Evolutionary conservation across 2,329 filamentous ascomycete genomes (phyloP).

Genomic region (Chaetomium sp.): DNA sequence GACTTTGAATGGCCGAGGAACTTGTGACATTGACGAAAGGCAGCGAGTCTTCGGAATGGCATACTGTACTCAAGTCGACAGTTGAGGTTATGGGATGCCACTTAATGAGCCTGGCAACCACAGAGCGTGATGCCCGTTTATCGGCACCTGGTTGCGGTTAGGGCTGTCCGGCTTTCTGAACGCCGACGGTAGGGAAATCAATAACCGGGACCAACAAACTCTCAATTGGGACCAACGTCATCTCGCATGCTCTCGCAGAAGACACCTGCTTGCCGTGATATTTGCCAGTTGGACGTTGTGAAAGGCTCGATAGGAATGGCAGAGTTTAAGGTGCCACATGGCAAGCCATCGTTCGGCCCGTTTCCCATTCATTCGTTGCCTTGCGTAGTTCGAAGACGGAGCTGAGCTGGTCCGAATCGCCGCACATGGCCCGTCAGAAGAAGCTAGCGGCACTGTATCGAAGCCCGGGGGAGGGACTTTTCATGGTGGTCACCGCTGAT

Average conservation of each 20-base stretch:
- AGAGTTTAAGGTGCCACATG: not conserved
- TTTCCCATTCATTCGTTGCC: not conserved
- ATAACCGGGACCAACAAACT: not conserved
- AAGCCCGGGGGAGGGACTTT: not conserved
- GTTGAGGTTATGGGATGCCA: not conserved
- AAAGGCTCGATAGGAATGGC: not conserved
- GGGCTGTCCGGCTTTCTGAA: not conserved
- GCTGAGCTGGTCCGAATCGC: not conserved
- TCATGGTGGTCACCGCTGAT: not conserved
- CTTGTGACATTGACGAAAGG: not conserved
- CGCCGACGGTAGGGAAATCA: not conserved
- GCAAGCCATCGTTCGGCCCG: constrained; percentile 1
- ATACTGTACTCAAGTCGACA: not conserved
- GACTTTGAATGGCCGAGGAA: not conserved
- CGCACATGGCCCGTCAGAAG: not conserved
- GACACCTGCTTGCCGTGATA: not conserved
- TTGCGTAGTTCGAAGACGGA: not conserved
- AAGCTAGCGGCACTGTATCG: not conserved
- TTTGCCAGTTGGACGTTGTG: not conserved
- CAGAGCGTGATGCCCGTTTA: too few species aligned
- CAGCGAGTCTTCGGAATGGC: not conserved
- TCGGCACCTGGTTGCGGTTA: not conserved
- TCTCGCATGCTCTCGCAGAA: not conserved
- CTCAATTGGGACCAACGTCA: not conserved
- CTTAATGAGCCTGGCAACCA: too few species aligned